A percentile compares a stretch with the other conserved stretches of the same genome.
Conservation (phyloP, 768 basidiomycete species). For the Phlebiopsis flavidoalba region DNA sequence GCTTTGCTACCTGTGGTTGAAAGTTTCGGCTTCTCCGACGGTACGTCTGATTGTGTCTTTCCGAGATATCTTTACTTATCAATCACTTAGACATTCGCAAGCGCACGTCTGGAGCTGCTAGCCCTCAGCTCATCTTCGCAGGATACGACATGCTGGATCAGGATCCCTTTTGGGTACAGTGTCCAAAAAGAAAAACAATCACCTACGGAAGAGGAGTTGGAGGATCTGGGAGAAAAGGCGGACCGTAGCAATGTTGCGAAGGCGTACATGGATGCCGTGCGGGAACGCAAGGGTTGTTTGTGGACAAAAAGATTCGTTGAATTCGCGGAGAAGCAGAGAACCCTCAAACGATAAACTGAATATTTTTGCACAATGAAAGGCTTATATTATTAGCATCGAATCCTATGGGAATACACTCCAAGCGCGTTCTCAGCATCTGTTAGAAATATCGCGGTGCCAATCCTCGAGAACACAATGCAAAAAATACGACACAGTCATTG, state of each 20-base stretch:
- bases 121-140: constrained; percentile 94
- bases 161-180: constrained; percentile 97
- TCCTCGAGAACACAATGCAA: not conserved
- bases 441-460: not conserved
- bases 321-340: constrained; percentile 96
- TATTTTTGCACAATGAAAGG: not conserved
- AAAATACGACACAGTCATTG: not conserved
- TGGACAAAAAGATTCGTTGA: constrained; percentile 93
- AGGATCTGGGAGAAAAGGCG: constrained; percentile 95
- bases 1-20: constrained; percentile 94
- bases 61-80: not conserved
- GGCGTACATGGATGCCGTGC: constrained; percentile 84
- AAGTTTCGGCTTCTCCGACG: constrained; percentile 96
- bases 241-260: constrained; percentile 93
- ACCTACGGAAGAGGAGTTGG: constrained; percentile 93
- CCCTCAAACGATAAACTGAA: constrained; percentile 43
- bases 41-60: constrained; percentile 39
- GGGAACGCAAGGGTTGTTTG: constrained; percentile 91
- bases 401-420: not conserved
- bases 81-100: constrained; percentile 82
- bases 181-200: too few species aligned
- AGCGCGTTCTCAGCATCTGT: not conserved
- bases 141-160: constrained; percentile 92
- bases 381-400: not conserved
- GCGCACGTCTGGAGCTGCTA: constrained; percentile 93